Base-by-base conservation (phyloP, 2,329 filamentous ascomycete species). In the Xylariaceae sp. region DNA sequence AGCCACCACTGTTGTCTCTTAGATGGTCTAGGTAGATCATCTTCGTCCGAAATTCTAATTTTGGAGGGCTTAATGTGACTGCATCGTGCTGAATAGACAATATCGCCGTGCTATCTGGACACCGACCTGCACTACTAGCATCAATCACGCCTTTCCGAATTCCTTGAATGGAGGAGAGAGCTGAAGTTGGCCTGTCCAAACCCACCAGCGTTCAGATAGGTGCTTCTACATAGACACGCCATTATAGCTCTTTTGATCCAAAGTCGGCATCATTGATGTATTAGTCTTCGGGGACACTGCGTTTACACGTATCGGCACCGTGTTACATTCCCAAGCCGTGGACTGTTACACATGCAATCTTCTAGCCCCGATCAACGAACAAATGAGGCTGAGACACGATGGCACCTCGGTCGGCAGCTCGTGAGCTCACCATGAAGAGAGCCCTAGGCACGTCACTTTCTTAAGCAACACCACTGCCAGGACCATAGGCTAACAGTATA, bases 401-500 rank as follows among this genome's bases (percentile, higher is more conserved):
- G 68, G 56, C 68, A 23, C 68, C 68, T 39, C 63, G 68, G 47
- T 55, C 62, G 19, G 64, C 47, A 60, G 58, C 63, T 24, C 67
- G 65, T 28, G 62, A 67, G 46, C 64, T 70, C 44, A 65, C 64
- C 5, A 60, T 70, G 62, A 65, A 66, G 41, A 63, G 49, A 45
- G 68, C 67, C 34, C 39, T 69, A 56, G 63, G 68, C 63, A 66
- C 55, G 67, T 64, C 19, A 16, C 31, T 37, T 34, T 24, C 39
- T 23, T 40, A 3, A 12, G 23, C 6, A 23, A 3, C 28, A 19
- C 26, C 17, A 23, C 7, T 31, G 41, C 24, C 2, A 9, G 16
- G 2, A 6, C 28, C 17, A 16, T 33, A 23, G 51, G 48, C 63
- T 68, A 64, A 69, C 24, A 40, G 12, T 58, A 33, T 29, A 43